Percentiles rank a stretch among this genome's conserved stretches.
phyloP scores from a whole-genome alignment of 164 flowering plant species.

The Magnolia officinalis region DNA sequence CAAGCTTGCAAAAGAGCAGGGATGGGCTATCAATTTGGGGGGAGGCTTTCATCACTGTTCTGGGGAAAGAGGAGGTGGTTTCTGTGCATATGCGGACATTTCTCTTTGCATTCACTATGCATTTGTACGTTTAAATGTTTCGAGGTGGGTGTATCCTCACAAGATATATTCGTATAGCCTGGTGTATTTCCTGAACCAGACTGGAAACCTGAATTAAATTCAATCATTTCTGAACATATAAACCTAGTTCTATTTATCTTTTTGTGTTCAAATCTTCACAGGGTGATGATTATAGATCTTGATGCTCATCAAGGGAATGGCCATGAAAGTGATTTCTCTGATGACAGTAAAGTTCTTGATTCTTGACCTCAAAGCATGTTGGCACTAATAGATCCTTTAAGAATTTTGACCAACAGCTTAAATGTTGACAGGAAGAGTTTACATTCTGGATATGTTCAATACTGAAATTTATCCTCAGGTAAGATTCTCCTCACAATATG shows the following conservation, averaged over 20 bases:
- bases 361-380: neutral
- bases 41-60: slow-evolving; percentile 99
- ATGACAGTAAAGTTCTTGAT: slow-evolving; percentile 53
- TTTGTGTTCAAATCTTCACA: slow-evolving; percentile 23
- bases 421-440: slow-evolving; percentile 65
- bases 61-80: slow-evolving; percentile 84
- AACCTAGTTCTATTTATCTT: neutral
- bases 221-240: neutral
- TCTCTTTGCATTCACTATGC: slow-evolving; percentile 86
- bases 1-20: slow-evolving; percentile 88
- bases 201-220: neutral
- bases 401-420: slow-evolving; percentile 9
- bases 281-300: slow-evolving; percentile 98
- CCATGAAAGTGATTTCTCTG: slow-evolving; percentile 78
- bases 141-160: slow-evolving; percentile 43
- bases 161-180: neutral
- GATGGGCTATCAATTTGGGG: slow-evolving; percentile 97
- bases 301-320: slow-evolving; percentile 99
- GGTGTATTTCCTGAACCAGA: neutral
- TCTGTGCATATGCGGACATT: slow-evolving; percentile 93
- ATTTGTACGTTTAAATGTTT: slow-evolving; percentile 59
- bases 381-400: neutral
- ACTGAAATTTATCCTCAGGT: slow-evolving; percentile 84
- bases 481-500: slow-evolving; percentile 25
- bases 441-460: slow-evolving; percentile 87